Percentiles rank a stretch among this genome's conserved stretches.
These are phyloP conservation scores for Daldinia grandis DNA, from an alignment of 495 filamentous ascomycete genomes.

Conservation along the genomic window DNA sequence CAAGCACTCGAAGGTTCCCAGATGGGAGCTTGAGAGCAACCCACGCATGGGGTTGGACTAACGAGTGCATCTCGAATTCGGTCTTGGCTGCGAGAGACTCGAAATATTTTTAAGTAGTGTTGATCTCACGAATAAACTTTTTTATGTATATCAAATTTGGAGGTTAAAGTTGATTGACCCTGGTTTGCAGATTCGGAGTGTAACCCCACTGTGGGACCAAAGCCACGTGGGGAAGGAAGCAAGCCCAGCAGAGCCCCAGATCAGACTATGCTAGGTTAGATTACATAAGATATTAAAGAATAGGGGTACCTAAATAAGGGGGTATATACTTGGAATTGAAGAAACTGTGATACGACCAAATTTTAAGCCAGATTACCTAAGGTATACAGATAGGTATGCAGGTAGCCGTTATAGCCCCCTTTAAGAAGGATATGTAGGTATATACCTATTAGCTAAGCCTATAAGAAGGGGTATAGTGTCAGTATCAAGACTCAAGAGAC, in stretches of 20 bases:
- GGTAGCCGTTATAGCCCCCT: too few species aligned
- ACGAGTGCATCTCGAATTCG: conserved; percentile 41
- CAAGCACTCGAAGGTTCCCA: conserved; percentile 66
- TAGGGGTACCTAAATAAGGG: background rate
- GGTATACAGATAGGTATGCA: too few species aligned
- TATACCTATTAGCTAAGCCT: too few species aligned
- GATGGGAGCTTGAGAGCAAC: conserved; percentile 75
- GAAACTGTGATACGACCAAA: background rate
- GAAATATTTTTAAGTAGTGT: conserved; percentile 2
- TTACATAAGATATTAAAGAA: conserved; percentile 1
- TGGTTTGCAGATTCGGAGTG: conserved; percentile 6
- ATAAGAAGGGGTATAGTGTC: too few species aligned
- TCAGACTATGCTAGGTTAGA: background rate
- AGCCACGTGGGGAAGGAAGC: conserved; percentile 6
- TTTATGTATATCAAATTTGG: conserved; percentile 12
- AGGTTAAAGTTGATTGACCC: conserved; percentile 4
- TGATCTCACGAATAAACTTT: conserved; percentile 5
- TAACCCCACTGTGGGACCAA: conserved; percentile 8
- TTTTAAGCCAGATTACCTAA: too few species aligned
- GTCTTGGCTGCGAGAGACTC: conserved; percentile 5
- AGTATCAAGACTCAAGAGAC: too few species aligned
- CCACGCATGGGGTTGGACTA: conserved; percentile 69
- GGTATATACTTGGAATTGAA: background rate
- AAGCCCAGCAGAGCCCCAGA: background rate
- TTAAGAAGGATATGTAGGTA: too few species aligned